Evolutionary conservation across 2,329 filamentous ascomycete species (phyloP), one percentile per base, ranked within the genome.

Genomic region (Colletotrichum sp.): DNA sequence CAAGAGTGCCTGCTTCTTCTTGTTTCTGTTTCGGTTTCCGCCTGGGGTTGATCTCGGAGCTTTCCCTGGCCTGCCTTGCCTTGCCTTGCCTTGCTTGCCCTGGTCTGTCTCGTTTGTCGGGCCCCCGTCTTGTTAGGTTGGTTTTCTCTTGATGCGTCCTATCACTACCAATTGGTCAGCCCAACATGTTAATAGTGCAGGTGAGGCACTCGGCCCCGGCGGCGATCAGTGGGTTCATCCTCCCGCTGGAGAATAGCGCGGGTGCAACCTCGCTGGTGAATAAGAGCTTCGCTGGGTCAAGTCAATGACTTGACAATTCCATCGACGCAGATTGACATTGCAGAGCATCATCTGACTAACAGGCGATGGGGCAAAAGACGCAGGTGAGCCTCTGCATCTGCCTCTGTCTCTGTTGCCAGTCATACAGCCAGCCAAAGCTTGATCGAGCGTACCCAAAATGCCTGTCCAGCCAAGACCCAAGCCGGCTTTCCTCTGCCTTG

Each of bases 191-290:
- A 69, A 77, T 77, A 77, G 73, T 76, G 76, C 76, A 77, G 76
- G 76, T 77, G 73, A 77, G 74, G 76, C 73, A 77, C 69, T 57
- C 72, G 69, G 73, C 49, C 69, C 76, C 28, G 59, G 74, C 9
- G 76, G 64, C 73, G 76, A 77, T 77, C 76, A 77, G 76, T 77
- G 76, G 76, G 34, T 77, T 77, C 72, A 52, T 69, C 64, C 69
- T 69, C 69, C 73, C 73, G 73, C 73, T 77, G 72, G 52, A 76
- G 76, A 77, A 77, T 77, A 77, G 76, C 69, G 69, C 65, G 69
- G 67, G 32, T 77, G 73, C 49, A 77, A 77, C 76, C 52, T 77
- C 69, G 18, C 63, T 49, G 76, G 76, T 77, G 76, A 36, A 59
- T 55, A 68, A 59, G 44, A 63, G 39, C 44, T 28, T 34, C 59